Evolutionary conservation across 2,329 filamentous ascomycete species (phyloP).

Genomic region (Aspergillus vadensis): DNA sequence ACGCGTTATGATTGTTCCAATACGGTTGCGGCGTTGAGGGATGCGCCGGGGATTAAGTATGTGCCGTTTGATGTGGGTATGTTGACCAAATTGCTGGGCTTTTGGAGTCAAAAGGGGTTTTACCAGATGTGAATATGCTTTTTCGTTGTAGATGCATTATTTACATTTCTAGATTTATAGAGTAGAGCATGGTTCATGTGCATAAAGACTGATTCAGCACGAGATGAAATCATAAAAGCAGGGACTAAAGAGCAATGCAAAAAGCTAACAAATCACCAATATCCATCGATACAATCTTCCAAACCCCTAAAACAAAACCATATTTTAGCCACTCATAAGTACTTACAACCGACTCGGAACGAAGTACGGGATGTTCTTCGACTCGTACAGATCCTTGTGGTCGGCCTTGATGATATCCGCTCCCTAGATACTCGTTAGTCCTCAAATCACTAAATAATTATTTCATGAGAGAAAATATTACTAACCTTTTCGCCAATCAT

Average conservation of each 20-base stretch:
- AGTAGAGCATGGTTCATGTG: too few species aligned
- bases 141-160: too few species aligned
- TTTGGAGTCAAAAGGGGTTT: neutral
- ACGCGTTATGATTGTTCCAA: conserved; percentile 14
- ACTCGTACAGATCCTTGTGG: conserved; percentile 29
- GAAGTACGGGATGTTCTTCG: conserved; percentile 23
- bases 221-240: too few species aligned
- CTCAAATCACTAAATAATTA: neutral
- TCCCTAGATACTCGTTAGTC: conserved; percentile 20
- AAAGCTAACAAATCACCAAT: too few species aligned
- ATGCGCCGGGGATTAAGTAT: neutral
- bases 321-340: neutral
- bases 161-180: too few species aligned
- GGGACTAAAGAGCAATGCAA: neutral
- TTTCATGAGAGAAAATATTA: neutral
- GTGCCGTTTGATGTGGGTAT: neutral
- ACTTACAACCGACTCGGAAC: conserved; percentile 20
- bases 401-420: conserved; percentile 33
- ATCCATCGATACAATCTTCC: neutral
- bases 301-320: too few species aligned
- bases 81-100: neutral
- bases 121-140: neutral
- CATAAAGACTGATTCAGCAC: too few species aligned
- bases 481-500: conserved; percentile 57
- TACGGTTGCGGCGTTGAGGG: conserved; percentile 10